Evolutionary conservation across 1,284 basidiomycete genomes (phyloP).

Genomic region (Neotropicomus parvogracilis): DNA sequence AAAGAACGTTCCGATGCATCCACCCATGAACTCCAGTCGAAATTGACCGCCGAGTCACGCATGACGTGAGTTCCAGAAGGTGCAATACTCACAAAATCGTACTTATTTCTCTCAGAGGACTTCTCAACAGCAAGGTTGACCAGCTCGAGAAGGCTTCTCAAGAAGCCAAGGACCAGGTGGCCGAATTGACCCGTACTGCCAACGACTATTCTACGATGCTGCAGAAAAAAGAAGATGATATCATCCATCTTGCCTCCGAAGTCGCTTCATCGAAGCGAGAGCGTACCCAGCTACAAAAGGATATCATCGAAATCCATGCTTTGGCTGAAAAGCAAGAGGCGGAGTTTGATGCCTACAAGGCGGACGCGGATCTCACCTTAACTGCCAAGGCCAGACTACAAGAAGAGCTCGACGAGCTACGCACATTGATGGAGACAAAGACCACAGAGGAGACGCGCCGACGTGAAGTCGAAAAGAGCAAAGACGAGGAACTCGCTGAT

Average conservation of each 20-base stretch:
- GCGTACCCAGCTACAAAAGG: constrained; percentile 51
- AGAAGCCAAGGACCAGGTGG: constrained; percentile 73
- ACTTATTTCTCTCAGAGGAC: constrained; percentile 46
- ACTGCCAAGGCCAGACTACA: constrained; percentile 63
- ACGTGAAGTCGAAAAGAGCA: constrained; percentile 82
- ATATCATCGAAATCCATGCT: constrained; percentile 63
- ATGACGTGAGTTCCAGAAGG: constrained; percentile 53
- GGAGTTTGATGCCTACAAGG: constrained; percentile 64
- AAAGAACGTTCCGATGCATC: constrained; percentile 75
- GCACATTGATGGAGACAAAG: constrained; percentile 79
- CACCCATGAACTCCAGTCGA: constrained; percentile 70
- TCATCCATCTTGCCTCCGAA: constrained; percentile 58
- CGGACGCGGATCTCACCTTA: constrained; percentile 55
- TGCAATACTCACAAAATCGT: constrained; percentile 1
- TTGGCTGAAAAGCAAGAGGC: constrained; percentile 66
- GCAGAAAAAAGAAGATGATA: constrained; percentile 74
- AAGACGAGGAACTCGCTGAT: constrained; percentile 76
- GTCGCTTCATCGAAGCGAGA: constrained; percentile 52
- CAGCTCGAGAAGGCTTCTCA: constrained; percentile 64
- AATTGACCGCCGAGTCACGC: constrained; percentile 63
- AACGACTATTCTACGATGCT: constrained; percentile 79
- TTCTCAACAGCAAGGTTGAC: constrained; percentile 57
- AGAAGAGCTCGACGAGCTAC: constrained; percentile 82
- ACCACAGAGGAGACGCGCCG: constrained; percentile 82
- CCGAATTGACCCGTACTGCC: constrained; percentile 74